Evolutionary conservation across 306 rosid species (phyloP).

Genomic region (Prunus mongolica): DNA sequence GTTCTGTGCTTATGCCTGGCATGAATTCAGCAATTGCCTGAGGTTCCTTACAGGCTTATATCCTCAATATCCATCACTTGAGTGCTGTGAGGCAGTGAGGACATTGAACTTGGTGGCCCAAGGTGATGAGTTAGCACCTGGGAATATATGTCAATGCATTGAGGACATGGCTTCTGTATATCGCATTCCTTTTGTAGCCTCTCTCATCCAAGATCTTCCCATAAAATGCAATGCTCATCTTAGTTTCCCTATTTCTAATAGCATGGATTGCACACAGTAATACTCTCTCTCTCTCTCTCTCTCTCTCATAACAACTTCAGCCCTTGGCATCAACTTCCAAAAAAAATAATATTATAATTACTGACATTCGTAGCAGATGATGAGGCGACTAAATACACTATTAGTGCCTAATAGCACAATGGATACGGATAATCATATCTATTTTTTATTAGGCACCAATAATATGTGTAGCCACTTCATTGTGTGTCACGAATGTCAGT

Average conservation of each 20-base stretch:
- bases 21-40: background rate
- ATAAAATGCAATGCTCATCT: background rate
- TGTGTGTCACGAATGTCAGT: too few species aligned
- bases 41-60: background rate
- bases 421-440: too few species aligned
- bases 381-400: too few species aligned
- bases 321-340: too few species aligned
- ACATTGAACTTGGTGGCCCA: background rate
- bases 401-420: too few species aligned
- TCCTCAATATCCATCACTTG: background rate
- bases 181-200: background rate
- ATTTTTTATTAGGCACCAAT: too few species aligned
- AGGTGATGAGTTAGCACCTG: background rate
- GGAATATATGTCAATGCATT: background rate
- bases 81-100: background rate
- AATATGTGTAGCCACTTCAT: too few species aligned
- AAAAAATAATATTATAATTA: too few species aligned
- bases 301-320: too few species aligned
- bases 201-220: background rate
- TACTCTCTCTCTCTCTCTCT: background rate
- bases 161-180: background rate
- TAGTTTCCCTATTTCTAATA: slow-evolving; percentile 10
- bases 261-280: slow-evolving; percentile 7
- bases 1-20: background rate
- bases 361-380: too few species aligned